Conservation (phyloP, 805 yeast species). For the Spathaspora hagerdaliae region DNA sequence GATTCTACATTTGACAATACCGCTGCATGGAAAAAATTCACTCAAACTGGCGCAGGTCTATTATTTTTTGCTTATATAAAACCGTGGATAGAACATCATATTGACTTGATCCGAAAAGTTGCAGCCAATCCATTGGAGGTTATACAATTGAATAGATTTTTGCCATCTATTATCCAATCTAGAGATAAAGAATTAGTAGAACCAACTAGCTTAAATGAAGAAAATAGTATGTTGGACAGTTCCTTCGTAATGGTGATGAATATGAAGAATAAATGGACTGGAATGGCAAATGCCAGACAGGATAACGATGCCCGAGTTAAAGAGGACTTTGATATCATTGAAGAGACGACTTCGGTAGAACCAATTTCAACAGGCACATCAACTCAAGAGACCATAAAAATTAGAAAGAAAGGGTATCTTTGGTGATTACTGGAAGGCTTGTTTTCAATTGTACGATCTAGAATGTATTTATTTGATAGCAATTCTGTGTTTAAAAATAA, state of each 20-base stretch:
- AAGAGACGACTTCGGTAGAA: conserved; percentile 12
- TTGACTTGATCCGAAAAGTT: conserved; percentile 3
- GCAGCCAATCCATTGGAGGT: conserved; percentile 3
- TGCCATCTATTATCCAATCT: neutral
- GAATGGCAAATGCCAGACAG: neutral
- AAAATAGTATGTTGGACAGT: conserved; percentile 1
- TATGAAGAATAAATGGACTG: conserved; percentile 6
- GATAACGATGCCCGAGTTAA: neutral
- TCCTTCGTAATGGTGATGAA: conserved; percentile 11
- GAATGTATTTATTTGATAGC: too few species aligned
- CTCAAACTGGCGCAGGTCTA: conserved; percentile 30
- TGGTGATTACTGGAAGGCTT: conserved; percentile 1
- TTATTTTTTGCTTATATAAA: conserved; percentile 25
- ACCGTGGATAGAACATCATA: conserved; percentile 16
- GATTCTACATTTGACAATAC: conserved; percentile 8
- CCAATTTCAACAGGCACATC: neutral
- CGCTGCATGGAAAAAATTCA: conserved; percentile 27
- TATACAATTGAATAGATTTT: conserved; percentile 2
- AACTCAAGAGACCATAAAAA: neutral
- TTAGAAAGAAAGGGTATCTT: conserved; percentile 1
- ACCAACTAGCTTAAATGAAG: neutral
- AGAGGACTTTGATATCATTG: conserved; percentile 47
- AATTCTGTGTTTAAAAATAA: too few species aligned
- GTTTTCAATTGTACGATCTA: too few species aligned
- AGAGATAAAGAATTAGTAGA: neutral